phyloP scores from a whole-genome alignment of 768 basidiomycete species.

The Suillus luteus region DNA sequence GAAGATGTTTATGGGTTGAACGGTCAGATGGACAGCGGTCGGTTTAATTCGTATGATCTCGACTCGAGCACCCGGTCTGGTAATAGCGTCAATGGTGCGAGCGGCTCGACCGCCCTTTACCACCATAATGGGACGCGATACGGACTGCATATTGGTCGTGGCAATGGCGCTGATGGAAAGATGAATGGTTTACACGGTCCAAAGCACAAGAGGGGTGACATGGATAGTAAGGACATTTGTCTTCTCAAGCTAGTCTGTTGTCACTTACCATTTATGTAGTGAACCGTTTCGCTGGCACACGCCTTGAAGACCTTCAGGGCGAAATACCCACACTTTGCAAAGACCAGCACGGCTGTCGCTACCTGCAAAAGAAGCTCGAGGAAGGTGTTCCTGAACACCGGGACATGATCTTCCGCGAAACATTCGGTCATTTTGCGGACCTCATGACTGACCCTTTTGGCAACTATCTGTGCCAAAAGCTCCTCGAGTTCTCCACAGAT shows the following conservation, averaged over 20 bases:
- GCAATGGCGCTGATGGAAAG: slow-evolving; percentile 64
- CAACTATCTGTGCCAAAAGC: slow-evolving; percentile 98
- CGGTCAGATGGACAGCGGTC: slow-evolving; percentile 50
- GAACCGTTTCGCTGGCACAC: slow-evolving; percentile 95
- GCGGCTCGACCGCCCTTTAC: slow-evolving; percentile 76
- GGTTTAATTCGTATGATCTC: slow-evolving; percentile 60
- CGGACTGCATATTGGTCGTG: slow-evolving; percentile 64
- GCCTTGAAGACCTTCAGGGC: slow-evolving; percentile 92
- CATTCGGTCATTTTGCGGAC: slow-evolving; percentile 95
- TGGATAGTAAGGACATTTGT: slow-evolving; percentile 76
- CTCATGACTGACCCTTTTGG: slow-evolving; percentile 99
- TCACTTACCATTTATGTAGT: slow-evolving; percentile 45
- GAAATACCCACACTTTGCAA: slow-evolving; percentile 95
- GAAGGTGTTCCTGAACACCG: slow-evolving; percentile 94
- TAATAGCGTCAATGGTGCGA: slow-evolving; percentile 38
- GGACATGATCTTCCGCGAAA: slow-evolving; percentile 99
- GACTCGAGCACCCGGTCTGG: slow-evolving; percentile 47
- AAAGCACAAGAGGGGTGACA: slow-evolving; percentile 92
- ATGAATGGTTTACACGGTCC: slow-evolving; percentile 91
- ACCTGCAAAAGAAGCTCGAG: slow-evolving; percentile 98
- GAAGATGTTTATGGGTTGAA: slow-evolving; percentile 55
- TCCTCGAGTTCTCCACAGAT: slow-evolving; percentile 95
- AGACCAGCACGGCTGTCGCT: slow-evolving; percentile 98
- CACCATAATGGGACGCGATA: slow-evolving; percentile 79
- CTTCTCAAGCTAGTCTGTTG: not conserved